Evolutionary conservation across 306 rosid genomes (phyloP).

Genomic region (Vigna hirtella): DNA sequence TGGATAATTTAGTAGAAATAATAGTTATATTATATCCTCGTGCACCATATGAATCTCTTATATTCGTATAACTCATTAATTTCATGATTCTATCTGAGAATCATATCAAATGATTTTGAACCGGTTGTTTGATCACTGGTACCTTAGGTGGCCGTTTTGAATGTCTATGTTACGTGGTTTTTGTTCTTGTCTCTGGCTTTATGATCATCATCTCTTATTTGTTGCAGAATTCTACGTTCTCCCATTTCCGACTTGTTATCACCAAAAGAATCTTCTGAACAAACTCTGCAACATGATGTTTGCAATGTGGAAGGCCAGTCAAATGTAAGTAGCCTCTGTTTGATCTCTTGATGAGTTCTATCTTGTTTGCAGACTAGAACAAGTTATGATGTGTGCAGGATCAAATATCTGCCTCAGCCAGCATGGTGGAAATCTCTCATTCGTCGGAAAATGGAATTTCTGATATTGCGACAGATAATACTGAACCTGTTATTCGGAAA

Average conservation of each 20-base stretch:
- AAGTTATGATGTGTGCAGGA: conserved; percentile 52
- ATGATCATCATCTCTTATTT: conserved; percentile 27
- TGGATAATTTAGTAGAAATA: conserved; percentile 5
- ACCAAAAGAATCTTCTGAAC: conserved; percentile 52
- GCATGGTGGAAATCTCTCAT: conserved; percentile 55
- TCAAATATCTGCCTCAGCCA: conserved; percentile 47
- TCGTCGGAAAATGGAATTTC: conserved; percentile 50
- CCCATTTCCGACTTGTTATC: conserved; percentile 65
- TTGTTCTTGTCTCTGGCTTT: conserved; percentile 20
- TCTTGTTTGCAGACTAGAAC: conserved; percentile 13
- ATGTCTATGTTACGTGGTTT: background rate
- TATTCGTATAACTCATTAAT: background rate
- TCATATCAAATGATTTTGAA: conserved; percentile 21
- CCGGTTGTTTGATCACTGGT: conserved; percentile 18
- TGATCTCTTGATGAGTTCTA: conserved; percentile 22
- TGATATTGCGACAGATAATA: conserved; percentile 51
- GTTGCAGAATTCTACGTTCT: conserved; percentile 73
- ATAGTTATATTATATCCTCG: conserved; percentile 10
- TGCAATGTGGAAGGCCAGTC: conserved; percentile 53
- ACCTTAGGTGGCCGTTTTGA: conserved; percentile 19
- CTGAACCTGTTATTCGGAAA: conserved; percentile 50
- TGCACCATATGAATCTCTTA: background rate
- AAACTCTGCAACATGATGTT: conserved; percentile 45
- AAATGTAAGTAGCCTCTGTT: conserved; percentile 57
- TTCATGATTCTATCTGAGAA: conserved; percentile 4